Conservation (phyloP, 139 green algal species). For the Coelastrella sp. region DNA sequence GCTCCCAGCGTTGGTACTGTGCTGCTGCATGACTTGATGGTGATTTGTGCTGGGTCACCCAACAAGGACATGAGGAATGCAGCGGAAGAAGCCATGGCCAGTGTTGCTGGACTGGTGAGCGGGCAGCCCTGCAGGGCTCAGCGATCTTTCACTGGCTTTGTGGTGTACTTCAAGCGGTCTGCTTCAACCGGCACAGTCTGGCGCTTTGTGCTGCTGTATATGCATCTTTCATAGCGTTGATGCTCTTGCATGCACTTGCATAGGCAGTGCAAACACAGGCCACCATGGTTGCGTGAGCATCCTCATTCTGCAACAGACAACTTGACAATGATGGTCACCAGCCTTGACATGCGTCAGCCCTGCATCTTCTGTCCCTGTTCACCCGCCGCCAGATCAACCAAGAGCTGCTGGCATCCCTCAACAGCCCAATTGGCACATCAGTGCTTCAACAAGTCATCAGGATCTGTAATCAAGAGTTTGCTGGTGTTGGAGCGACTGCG, state of each 20-base stretch:
- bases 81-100: neutral
- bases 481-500: neutral
- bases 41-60: neutral
- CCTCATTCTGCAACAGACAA: neutral
- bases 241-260: neutral
- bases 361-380: neutral
- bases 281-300: too few relatives aligned
- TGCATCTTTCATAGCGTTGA: neutral
- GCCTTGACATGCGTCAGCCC: neutral
- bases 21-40: slow-evolving; percentile 5
- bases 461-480: neutral
- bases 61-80: slow-evolving; percentile 35
- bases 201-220: neutral
- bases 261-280: too few relatives aligned
- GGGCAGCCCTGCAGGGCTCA: neutral
- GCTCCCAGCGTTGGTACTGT: neutral
- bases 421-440: neutral
- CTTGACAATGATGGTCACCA: neutral
- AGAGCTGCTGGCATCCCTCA: slow-evolving; percentile 17
- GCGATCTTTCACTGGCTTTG: neutral
- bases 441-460: neutral
- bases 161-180: neutral
- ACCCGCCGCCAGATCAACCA: neutral
- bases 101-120: neutral
- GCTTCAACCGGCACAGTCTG: neutral